These are phyloP conservation scores for Talaromyces marneffei DNA, from an alignment of 2,329 filamentous ascomycete genomes.

Conservation along the genomic window DNA sequence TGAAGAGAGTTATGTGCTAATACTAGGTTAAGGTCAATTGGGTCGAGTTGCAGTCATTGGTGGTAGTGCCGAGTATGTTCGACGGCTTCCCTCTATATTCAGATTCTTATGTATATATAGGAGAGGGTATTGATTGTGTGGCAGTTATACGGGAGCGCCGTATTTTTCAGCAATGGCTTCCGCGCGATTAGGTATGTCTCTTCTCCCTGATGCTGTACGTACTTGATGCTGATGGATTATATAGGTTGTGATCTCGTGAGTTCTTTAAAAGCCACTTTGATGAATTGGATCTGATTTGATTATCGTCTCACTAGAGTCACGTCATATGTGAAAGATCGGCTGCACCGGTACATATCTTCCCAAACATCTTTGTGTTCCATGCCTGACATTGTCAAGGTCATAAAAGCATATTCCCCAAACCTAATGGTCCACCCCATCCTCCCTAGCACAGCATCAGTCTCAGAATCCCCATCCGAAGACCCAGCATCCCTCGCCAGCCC, in stretches of 20 bases:
- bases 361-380: background rate
- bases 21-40: conserved; percentile 63
- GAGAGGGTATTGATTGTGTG: background rate
- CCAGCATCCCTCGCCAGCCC: conserved; percentile 58
- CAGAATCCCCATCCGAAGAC: conserved; percentile 45
- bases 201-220: background rate
- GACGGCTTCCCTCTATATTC: conserved; percentile 1
- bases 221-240: background rate
- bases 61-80: conserved; percentile 69
- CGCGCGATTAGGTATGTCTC: conserved; percentile 63
- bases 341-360: conserved; percentile 45
- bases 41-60: conserved; percentile 91
- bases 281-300: background rate
- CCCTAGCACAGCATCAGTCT: conserved; percentile 61
- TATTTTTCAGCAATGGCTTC: conserved; percentile 98
- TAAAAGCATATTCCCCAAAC: conserved; percentile 97
- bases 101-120: background rate
- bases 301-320: conserved; percentile 50
- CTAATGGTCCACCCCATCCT: conserved; percentile 98
- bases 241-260: conserved; percentile 69
- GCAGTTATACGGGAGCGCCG: conserved; percentile 81
- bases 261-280: background rate
- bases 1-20: background rate
- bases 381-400: conserved; percentile 51
- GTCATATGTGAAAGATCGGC: conserved; percentile 92